Base-by-base conservation (phyloP, 108 stramenopile genomes). In the Nitzschia putrida region DNA sequence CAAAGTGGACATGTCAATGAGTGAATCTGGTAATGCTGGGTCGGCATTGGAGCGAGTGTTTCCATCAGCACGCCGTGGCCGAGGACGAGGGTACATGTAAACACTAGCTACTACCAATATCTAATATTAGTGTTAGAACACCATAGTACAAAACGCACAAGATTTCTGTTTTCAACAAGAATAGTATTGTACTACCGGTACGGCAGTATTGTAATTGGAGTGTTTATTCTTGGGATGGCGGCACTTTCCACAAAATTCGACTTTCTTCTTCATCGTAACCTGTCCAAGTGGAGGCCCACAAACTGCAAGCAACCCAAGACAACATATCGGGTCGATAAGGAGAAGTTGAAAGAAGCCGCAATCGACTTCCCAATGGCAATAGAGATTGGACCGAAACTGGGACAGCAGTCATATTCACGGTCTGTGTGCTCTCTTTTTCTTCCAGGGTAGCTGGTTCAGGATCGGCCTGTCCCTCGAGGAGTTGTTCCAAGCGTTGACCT, bases 1-100 rank as follows among this genome's bases (percentile, higher is more conserved):
- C n/a, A 83, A 79, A 13, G 79, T 86, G 13, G 83, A 88, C 61
- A 86, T 88, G 85, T 80, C 79, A n/a, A 73, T 76, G 26, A 88
- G 87, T 59, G 39, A 69, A 29, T 23, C 38, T 20, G 58, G 55
- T 0, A 55, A 52, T 26, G 69, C 72, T 38, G 18, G 18, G 47
- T 38, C n/a, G 26, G 23, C 16, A 16, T 61, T 86, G 12, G 60
- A 83, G 14, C 61, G 57, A 24, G 85, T 86, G 1, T 89, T 89
- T 71, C 88, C 88, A 25, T 89, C 88, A 39, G 82, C 84, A 60
- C 61, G 85, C 42, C 66, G 88, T 59, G 87, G 87, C 0, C 75
- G 85, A 25, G 87, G 87, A 10, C 74, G 83, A 58, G 83, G 84
- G 21, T 80, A 80, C 68, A 80, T 80, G 79, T 68, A 68, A 42